Base-by-base conservation (phyloP, 176 grass and related monocot genomes). In the Urochloa ruziziensis region DNA sequence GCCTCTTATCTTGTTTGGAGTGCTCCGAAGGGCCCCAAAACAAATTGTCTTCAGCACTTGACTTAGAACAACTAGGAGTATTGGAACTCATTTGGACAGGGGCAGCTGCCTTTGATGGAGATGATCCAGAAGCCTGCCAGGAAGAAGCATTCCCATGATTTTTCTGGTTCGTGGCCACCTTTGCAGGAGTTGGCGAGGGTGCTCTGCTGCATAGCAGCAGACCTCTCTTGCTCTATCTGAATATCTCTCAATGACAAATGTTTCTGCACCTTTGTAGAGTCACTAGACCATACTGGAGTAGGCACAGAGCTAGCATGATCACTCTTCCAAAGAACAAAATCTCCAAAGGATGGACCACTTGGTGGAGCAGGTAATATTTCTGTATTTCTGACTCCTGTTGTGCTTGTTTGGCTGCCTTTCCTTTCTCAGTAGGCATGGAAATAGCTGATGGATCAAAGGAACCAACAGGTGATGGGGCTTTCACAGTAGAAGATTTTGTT, bases 321-420 rank as follows among this genome's bases (percentile, higher is more conserved):
- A 53, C 62, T 92, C 89, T 92, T 99, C 89, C 93, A 99, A 74
- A 83, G 84, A 91, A 99, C 91, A 91, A 96, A 96, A 92, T 96
- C 93, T 60, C 93, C 91, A 60, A 99, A 75, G 28, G 93, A 99
- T 75, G 93, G 93, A 67, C 93, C 97, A 75, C 62, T 70, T 51
- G 93, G 80, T 6, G 83, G 91, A 85, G 93, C 86, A 10, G 86
- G 89, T 67, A 93, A 64, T 64, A 83, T 83, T 69, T n/a, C n/a
- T n/a, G n/a, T n/a, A n/a, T n/a, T n/a, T 96, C 97, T 58, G 51
- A 83, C 51, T 96, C 89, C 79, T 92, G 89, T 71, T 79, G 92
- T 27, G 77, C 75, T 58, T 88, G 86, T 58, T 84, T 89, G 60
- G 70, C 67, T 70, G 80, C 64, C 81, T 86, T 94, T 25, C 39